phyloP scores from a whole-genome alignment of 257 asterid species.

The Striga asiatica region DNA sequence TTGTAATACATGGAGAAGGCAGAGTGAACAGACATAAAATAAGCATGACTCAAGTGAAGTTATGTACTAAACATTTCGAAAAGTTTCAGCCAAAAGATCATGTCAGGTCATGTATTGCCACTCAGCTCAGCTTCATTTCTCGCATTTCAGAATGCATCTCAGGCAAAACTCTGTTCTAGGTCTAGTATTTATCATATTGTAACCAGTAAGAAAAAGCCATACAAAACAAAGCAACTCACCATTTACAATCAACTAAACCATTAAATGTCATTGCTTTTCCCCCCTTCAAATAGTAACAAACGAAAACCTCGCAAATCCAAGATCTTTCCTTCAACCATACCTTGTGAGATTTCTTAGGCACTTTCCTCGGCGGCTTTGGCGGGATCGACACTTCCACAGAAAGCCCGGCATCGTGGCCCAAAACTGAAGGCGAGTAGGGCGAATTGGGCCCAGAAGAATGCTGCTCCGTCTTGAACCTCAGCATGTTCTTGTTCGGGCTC shows the following conservation, averaged over 20 bases:
- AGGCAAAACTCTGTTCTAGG: too few relatives aligned
- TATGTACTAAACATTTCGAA: neutral
- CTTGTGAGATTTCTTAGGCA: conserved; percentile 95
- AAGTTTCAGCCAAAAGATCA: too few relatives aligned
- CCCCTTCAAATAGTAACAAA: neutral
- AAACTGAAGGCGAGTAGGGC: conserved; percentile 70
- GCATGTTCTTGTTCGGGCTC: conserved; percentile 85
- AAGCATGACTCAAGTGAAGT: neutral
- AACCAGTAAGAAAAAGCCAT: too few relatives aligned
- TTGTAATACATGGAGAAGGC: neutral
- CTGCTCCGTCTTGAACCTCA: conserved; percentile 88
- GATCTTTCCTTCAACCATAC: conserved; percentile 22
- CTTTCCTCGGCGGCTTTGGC: conserved; percentile 93
- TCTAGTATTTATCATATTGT: too few relatives aligned
- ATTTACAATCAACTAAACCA: too few relatives aligned
- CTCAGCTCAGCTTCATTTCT: too few relatives aligned
- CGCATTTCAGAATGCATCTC: too few relatives aligned
- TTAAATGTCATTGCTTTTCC: neutral
- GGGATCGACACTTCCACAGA: conserved; percentile 59
- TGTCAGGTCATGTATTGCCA: too few relatives aligned
- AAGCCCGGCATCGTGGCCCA: conserved; percentile 47
- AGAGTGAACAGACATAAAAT: neutral
- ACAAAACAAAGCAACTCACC: too few relatives aligned
- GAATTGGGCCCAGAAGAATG: conserved; percentile 62
- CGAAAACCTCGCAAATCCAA: neutral